Evolutionary conservation across 2,329 filamentous ascomycete species (phyloP), one percentile per base, ranked within the genome.

Genomic region (Drechslerella dactyloides): DNA sequence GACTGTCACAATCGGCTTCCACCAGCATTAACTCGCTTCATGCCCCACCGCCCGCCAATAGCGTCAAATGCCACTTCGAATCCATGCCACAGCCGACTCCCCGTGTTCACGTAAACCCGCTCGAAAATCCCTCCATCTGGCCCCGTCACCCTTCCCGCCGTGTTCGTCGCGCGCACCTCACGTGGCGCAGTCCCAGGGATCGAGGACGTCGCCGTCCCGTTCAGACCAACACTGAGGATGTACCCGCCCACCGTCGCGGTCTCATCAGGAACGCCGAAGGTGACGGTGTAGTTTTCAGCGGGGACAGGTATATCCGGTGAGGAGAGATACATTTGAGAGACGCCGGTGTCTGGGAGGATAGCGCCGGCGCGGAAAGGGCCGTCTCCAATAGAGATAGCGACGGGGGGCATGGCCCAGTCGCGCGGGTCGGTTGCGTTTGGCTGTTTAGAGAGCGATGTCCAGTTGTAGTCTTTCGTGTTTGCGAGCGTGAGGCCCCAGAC

Each of bases 11-110:
- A 33, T 8, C 27, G 27, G 8, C 27, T 33, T 3, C 37, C 37
- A 15, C 13, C 30, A 37, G 17, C 21, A n/a, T 35, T 54, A 17
- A 60, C 4, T 6, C 21, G 35, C 30, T 42, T 60, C 13, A 64
- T 21, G 8, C 66, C 66, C 66, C 66, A 70, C 21, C 63, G 50
- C 11, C 66, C 66, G 11, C 59, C 66, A 8, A 40, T 19, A 37
- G 66, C 66, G 52, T 70, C 59, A 52, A 70, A 70, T 8, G 66
- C 59, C 10, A 59, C 33, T 24, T 63, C 59, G 19, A 50, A 70
- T 7, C 48, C 54, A 23, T 64, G 50, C 59, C 59, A 70, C 55
- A 70, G 60, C n/a, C 66, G 59, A n/a, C 66, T 70, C 13, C 66
- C 66, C 1, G 66, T 70, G 35, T 70, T 70, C 59, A 70, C 59